Base-by-base conservation (phyloP, 2,329 filamentous ascomycete species). In the Ceratocystis diversiconidia region DNA sequence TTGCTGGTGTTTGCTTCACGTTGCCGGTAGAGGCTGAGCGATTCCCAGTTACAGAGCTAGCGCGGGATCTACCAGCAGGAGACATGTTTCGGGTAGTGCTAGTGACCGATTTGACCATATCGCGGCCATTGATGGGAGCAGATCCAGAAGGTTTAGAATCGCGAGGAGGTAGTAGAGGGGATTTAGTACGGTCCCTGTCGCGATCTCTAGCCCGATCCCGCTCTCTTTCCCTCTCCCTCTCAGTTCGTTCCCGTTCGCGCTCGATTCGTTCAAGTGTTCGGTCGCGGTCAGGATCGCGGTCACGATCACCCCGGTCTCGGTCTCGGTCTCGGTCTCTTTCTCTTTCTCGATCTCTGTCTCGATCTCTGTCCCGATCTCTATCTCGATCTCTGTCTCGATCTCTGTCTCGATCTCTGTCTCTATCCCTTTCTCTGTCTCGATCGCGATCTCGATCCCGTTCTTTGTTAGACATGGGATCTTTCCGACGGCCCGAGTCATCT, bases 41-140 rank as follows among this genome's bases (percentile, higher is more conserved):
- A 32, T 25, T 50, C 19, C 22, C 25, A 59, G 81, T 81, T 25
- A 77, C 68, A 5, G 76, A 77, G 55, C 75, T 72, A 64, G 72
- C 72, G 32, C 76, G 75, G 32, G 75, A 72, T 15, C 78, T 74
- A 22, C 71, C 61, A 43, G 48, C 0, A n/a, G 76, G 75, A 1
- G 76, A 75, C 12, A 72, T 70, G 61, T 71, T 73, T 17, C 72
- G 71, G 28, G 66, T 68, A 5, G 73, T 67, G 32, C 68, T 69
- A 8, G 70, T 68, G 5, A 72, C 69, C 25, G 69, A 68, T 68
- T 75, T 77, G 3, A 76, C 68, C 19, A 72, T 68, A 61, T 71
- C 69, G 43, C 73, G 73, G n/a, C 76, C 76, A 66, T 77, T 78
- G 3, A 73, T 69, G 4, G 77, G 69, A 19, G 66, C 64, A 44